phyloP scores from a whole-genome alignment of 2,329 filamentous ascomycete genomes.

The Aspergillus neotritici region DNA sequence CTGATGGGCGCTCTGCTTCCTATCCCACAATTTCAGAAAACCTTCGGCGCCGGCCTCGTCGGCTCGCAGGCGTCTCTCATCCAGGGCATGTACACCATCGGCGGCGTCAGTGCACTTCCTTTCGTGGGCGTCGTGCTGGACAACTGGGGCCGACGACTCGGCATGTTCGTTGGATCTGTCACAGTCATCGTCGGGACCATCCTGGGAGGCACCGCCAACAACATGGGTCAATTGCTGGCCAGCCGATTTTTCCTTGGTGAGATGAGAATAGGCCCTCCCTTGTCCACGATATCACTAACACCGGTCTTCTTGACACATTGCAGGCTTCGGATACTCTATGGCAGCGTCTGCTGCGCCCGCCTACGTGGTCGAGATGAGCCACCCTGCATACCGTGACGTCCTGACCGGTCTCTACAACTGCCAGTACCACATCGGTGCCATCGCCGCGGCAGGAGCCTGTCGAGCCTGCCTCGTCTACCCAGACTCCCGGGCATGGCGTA shows the following conservation, averaged over 20 bases:
- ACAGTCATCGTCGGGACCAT: slow-evolving; percentile 50
- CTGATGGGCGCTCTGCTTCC: slow-evolving; percentile 50
- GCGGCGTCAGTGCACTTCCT: slow-evolving; percentile 41
- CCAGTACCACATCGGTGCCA: slow-evolving; percentile 47
- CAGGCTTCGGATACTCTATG: slow-evolving; percentile 52
- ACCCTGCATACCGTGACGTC: slow-evolving; percentile 57
- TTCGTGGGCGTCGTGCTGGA: slow-evolving; percentile 45
- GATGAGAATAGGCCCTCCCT: too few species aligned
- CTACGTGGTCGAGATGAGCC: slow-evolving; percentile 59
- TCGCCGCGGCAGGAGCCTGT: slow-evolving; percentile 51
- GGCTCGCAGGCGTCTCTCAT: slow-evolving; percentile 43
- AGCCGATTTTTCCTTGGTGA: slow-evolving; percentile 49
- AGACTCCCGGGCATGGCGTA: slow-evolving; percentile 51
- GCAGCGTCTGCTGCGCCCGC: slow-evolving; percentile 56
- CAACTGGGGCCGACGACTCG: slow-evolving; percentile 48
- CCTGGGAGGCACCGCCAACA: slow-evolving; percentile 39
- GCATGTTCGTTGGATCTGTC: slow-evolving; percentile 52
- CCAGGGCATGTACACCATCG: slow-evolving; percentile 46
- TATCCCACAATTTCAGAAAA: slow-evolving; percentile 42
- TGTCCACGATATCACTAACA: too few species aligned
- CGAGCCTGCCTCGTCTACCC: slow-evolving; percentile 41
- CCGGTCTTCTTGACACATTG: too few species aligned
- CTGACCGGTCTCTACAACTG: slow-evolving; percentile 56
- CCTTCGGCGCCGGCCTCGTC: slow-evolving; percentile 38
- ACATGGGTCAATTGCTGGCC: slow-evolving; percentile 48